A percentile compares a stretch with the other conserved stretches of the same genome.
These are phyloP conservation scores for Talaromyces sp. DNA, from an alignment of 2,329 filamentous ascomycete species.

Conservation along the genomic window DNA sequence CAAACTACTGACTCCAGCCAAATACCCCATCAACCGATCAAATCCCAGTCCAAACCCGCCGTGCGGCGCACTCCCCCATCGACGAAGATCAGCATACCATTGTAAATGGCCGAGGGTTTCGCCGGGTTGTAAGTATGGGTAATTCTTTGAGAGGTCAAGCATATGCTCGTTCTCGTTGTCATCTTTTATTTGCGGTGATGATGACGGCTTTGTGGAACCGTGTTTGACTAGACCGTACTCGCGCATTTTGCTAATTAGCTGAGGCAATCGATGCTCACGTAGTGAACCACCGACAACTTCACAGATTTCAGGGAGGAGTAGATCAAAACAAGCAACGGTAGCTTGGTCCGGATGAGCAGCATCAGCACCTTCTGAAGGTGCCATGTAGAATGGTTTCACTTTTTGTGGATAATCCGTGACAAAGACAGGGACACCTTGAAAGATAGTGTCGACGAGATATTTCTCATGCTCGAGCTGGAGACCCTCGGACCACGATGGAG, in stretches of 20 bases:
- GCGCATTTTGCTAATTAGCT: conserved; percentile 66
- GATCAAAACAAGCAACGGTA: conserved; percentile 86
- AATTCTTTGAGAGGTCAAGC: conserved; percentile 18
- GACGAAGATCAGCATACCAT: conserved; percentile 85
- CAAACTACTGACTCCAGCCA: conserved; percentile 74
- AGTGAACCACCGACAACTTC: conserved; percentile 86
- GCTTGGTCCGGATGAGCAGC: conserved; percentile 17
- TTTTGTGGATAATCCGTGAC: conserved; percentile 85
- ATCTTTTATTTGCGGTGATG: conserved; percentile 7
- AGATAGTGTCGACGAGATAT: conserved; percentile 67
- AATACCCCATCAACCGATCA: conserved; percentile 77
- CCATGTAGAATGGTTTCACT: conserved; percentile 92
- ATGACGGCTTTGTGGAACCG: not conserved
- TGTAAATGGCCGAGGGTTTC: conserved; percentile 53
- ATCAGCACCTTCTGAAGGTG: conserved; percentile 42
- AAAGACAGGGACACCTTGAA: conserved; percentile 67
- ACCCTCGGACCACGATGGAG: conserved; percentile 65
- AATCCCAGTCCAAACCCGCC: conserved; percentile 89
- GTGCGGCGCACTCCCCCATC: conserved; percentile 87
- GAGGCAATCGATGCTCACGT: conserved; percentile 70
- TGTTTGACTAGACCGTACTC: conserved; percentile 55
- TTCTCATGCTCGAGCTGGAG: conserved; percentile 91
- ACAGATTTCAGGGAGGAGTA: conserved; percentile 77
- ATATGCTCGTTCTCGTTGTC: conserved; percentile 16
- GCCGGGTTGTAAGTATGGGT: conserved; percentile 34